Evolutionary conservation across 306 rosid genomes (phyloP), one percentile per base, ranked within the genome.

Genomic region (Myrica gale): DNA sequence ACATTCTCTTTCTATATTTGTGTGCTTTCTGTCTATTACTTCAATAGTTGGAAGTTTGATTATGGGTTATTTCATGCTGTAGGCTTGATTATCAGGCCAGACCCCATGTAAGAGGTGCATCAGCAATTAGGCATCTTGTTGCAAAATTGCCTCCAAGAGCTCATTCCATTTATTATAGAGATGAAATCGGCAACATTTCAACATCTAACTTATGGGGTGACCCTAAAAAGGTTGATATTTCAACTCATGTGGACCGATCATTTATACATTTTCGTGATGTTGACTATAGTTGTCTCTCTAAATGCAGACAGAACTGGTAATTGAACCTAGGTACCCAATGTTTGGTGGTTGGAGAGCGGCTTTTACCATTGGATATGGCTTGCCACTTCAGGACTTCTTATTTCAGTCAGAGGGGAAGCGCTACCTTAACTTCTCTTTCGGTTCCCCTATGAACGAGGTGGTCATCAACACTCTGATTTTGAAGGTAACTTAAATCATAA

Each of bases 341-440:
- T 88, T 96, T 84, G 99, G 99, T 83, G 99, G 99, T 77, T 96
- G 99, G 99, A 90, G 81, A 84, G 87, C 90, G 76, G 82, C 96
- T 60, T 96, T 92, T 82, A 92, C 99, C 71, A 89, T 96, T 78
- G 99, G 99, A 74, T 96, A 92, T 74, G 83, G 97, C 72, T 78
- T 96, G 87, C 99, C 99, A 45, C 98, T 92, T 84, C 85, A 65
- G 57, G 97, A 96, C 80, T 96, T 90, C 85, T 74, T 96, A 45
- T 96, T 92, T 88, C 84, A 72, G 48, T 78, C 69, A 6, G 90
- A 92, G 80, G 97, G 93, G 76, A 92, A 89, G 79, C 92, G 93
- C 66, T 82, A 85, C 81, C 86, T 96, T 73, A 86, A 90, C 90
- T 68, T 96, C 76, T 15, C 93, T 77, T 92, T 90, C 80, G 98